Conservation (phyloP, 2,329 filamentous ascomycete genomes). For the Magnaporthiopsis incrustans region DNA sequence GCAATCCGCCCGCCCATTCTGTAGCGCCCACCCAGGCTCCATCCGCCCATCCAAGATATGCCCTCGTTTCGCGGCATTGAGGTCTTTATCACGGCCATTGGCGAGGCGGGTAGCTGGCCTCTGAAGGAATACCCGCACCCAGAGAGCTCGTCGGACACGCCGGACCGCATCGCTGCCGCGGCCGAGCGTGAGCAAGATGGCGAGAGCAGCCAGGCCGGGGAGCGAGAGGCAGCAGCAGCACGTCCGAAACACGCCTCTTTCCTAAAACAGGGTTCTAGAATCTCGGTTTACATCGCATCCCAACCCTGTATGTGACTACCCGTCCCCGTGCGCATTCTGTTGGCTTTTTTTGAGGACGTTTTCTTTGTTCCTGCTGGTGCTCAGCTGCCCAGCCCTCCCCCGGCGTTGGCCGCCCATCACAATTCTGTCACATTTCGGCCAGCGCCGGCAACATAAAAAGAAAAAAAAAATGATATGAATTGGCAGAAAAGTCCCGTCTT, state of each 20-base stretch:
- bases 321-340: background rate
- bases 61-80: conserved; percentile 41
- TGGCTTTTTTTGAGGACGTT: background rate
- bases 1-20: background rate
- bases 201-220: background rate
- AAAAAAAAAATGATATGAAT: too few relatives aligned
- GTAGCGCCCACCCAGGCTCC: background rate
- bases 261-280: conserved; percentile 24
- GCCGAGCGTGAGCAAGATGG: background rate
- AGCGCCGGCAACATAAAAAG: background rate
- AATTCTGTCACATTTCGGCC: background rate
- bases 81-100: conserved; percentile 29
- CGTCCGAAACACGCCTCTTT: background rate
- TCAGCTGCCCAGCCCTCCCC: background rate
- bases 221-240: background rate
- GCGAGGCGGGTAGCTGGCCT: conserved; percentile 24
- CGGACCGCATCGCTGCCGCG: conserved; percentile 11
- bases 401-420: background rate
- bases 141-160: conserved; percentile 36
- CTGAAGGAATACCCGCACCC: conserved; percentile 49
- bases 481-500: too few relatives aligned
- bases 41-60: conserved; percentile 24
- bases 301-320: conserved; percentile 32
- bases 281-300: conserved; percentile 51
- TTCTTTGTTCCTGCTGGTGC: background rate